Evolutionary conservation across 495 filamentous ascomycete genomes (phyloP).

Genomic region (Bombardia bombarda): DNA sequence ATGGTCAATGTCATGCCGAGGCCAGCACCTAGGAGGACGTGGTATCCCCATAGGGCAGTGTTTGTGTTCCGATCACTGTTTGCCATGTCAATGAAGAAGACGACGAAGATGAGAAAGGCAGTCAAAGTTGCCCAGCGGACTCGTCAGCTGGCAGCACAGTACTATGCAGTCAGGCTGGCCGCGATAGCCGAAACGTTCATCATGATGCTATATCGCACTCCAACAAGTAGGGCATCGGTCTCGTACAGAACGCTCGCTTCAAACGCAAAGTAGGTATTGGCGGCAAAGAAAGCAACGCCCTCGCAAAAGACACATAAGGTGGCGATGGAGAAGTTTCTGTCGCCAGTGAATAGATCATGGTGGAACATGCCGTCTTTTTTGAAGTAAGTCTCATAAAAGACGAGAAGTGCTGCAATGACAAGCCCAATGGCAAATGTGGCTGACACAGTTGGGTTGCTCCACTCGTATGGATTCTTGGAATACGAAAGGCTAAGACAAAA

Average conservation of each 20-base stretch:
- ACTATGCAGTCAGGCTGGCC: conserved; percentile 13
- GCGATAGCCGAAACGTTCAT: conserved; percentile 13
- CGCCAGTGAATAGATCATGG: conserved; percentile 22
- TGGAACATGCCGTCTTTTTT: conserved; percentile 32
- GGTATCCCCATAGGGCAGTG: conserved; percentile 20
- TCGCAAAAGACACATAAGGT: conserved; percentile 23
- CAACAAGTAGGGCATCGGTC: conserved; percentile 16
- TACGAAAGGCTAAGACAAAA: conserved; percentile 28
- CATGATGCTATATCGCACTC: conserved; percentile 17
- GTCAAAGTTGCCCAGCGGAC: conserved; percentile 14
- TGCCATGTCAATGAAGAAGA: conserved; percentile 23
- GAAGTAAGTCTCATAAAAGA: conserved; percentile 19
- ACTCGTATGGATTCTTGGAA: conserved; percentile 28
- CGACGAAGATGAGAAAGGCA: conserved; percentile 16
- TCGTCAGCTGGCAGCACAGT: conserved; percentile 15
- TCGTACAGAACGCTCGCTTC: conserved; percentile 23
- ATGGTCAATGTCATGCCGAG: conserved; percentile 21
- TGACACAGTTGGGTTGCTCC: conserved; percentile 20
- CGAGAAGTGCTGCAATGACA: conserved; percentile 7
- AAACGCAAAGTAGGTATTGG: conserved; percentile 31
- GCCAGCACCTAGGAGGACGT: conserved; percentile 19
- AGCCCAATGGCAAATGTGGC: conserved; percentile 25
- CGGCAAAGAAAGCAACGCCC: conserved; percentile 27
- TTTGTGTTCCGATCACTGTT: conserved; percentile 9
- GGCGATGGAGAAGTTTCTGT: conserved; percentile 24